Conservation (phyloP, 208 protist species). For the Giardia muris region DNA sequence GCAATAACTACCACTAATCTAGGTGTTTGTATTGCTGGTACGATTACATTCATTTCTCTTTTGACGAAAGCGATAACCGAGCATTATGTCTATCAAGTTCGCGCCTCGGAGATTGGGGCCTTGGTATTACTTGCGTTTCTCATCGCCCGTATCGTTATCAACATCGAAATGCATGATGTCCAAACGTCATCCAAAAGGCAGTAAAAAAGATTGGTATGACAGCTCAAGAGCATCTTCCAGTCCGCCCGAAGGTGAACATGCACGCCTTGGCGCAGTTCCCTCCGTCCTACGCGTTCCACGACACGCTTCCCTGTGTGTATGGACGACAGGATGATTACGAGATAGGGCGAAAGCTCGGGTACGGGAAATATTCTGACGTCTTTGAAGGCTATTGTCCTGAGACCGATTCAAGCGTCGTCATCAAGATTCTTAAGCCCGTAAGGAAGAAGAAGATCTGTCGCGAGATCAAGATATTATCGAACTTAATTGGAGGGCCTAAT, state of each 20-base stretch:
- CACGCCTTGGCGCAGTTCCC: background rate
- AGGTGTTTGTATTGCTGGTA: no score
- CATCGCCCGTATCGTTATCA: no score
- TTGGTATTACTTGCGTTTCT: no score
- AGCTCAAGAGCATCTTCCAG: no score
- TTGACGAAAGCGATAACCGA: no score
- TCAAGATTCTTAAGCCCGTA: constrained; percentile 88
- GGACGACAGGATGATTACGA: constrained; percentile 30
- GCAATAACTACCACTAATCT: no score
- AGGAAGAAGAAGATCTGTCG: constrained; percentile 85
- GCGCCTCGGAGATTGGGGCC: no score
- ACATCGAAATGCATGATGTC: no score
- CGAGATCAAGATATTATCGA: constrained; percentile 91
- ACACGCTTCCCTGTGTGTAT: constrained; percentile 25
- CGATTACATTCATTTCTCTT: no score
- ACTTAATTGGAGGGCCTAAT: constrained; percentile 87
- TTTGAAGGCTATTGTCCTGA: constrained; percentile 74
- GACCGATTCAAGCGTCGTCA: constrained; percentile 64
- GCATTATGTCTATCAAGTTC: no score
- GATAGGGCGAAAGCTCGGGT: constrained; percentile 56
- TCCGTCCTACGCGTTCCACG: constrained; percentile 42
- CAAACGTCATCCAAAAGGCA: no score
- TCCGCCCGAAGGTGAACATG: background rate
- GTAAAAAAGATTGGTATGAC: no score
- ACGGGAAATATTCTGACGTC: constrained; percentile 94